Percentiles rank a stretch among this genome's conserved stretches.
phyloP scores from a whole-genome alignment of 1,139 yeast genomes.

The Hansenula anomala region DNA sequence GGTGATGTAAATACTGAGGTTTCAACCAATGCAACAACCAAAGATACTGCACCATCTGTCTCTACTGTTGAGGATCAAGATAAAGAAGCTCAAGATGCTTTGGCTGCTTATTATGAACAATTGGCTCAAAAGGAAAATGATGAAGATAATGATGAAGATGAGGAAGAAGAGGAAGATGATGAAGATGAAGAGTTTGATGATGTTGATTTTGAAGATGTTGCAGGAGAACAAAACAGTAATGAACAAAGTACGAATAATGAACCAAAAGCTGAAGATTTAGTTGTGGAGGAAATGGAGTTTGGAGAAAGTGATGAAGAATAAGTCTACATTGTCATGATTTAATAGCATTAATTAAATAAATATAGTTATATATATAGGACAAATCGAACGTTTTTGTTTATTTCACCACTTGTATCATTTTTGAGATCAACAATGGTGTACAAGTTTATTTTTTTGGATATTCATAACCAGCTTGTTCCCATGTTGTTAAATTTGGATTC shows the following conservation, averaged over 20 bases:
- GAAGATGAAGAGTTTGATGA: constrained; percentile 39
- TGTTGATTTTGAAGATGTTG: constrained; percentile 29
- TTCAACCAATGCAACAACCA: constrained; percentile 1
- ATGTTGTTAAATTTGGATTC: constrained; percentile 59
- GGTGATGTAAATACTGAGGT: constrained; percentile 7
- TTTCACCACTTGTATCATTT: too few relatives aligned
- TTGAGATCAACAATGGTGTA: neutral
- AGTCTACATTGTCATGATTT: too few relatives aligned
- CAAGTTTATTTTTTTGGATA: constrained; percentile 22
- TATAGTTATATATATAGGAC: too few relatives aligned
- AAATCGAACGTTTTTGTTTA: too few relatives aligned
- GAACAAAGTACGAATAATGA: constrained; percentile 11
- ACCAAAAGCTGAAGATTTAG: constrained; percentile 5
- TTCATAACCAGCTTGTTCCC: constrained; percentile 72
- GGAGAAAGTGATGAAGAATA: constrained; percentile 18
- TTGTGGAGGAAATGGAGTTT: constrained; percentile 17
- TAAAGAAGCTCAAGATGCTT: constrained; percentile 68
- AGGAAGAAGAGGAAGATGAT: constrained; percentile 49
- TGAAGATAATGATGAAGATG: constrained; percentile 47
- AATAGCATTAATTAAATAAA: too few relatives aligned
- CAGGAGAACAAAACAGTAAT: constrained; percentile 22
- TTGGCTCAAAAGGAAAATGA: constrained; percentile 46
- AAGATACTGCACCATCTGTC: constrained; percentile 1
- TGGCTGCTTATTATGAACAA: constrained; percentile 66
- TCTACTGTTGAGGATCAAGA: constrained; percentile 31